Percentiles rank a stretch among this genome's conserved stretches.
phyloP scores from a whole-genome alignment of 2,329 filamentous ascomycete species.

The Curvularia lunata region DNA sequence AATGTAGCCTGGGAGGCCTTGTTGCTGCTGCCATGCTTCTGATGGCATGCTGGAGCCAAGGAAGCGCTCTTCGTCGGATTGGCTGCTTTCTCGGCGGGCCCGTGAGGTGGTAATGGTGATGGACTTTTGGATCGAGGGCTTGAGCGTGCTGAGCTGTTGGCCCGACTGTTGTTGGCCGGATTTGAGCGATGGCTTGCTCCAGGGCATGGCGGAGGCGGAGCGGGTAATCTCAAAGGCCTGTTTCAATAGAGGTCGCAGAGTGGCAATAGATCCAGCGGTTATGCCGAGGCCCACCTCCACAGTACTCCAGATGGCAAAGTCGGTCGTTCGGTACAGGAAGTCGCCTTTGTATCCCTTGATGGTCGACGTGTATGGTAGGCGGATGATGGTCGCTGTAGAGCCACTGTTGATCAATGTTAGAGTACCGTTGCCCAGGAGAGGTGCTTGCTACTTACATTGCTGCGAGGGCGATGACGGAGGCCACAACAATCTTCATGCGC shows the following conservation, averaged over 20 bases:
- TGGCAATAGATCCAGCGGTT: slow-evolving; percentile 39
- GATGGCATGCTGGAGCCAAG: slow-evolving; percentile 17
- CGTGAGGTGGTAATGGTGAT: slow-evolving; percentile 31
- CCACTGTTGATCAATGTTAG: slow-evolving; percentile 38
- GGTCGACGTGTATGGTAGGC: slow-evolving; percentile 36
- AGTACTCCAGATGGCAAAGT: slow-evolving; percentile 43
- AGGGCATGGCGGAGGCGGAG: slow-evolving; percentile 25
- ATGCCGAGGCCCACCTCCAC: slow-evolving; percentile 39
- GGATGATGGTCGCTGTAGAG: slow-evolving; percentile 46
- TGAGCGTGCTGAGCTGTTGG: slow-evolving; percentile 24
- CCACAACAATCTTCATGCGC: slow-evolving; percentile 60
- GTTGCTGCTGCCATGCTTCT: slow-evolving; percentile 22
- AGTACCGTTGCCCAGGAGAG: neutral
- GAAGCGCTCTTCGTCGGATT: slow-evolving; percentile 31
- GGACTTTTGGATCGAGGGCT: slow-evolving; percentile 25
- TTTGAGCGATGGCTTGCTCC: slow-evolving; percentile 22
- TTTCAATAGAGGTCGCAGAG: slow-evolving; percentile 35
- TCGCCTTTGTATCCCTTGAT: slow-evolving; percentile 38
- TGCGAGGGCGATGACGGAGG: slow-evolving; percentile 59
- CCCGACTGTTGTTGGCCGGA: slow-evolving; percentile 15
- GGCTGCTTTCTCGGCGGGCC: slow-evolving; percentile 26
- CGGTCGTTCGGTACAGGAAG: slow-evolving; percentile 40
- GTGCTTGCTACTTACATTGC: slow-evolving; percentile 34
- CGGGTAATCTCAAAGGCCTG: slow-evolving; percentile 20
- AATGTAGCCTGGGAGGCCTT: slow-evolving; percentile 21